Percentiles rank a stretch among this genome's conserved stretches.
Evolutionary conservation across 1,284 basidiomycete species (phyloP).

Genomic region (Somion occarium): DNA sequence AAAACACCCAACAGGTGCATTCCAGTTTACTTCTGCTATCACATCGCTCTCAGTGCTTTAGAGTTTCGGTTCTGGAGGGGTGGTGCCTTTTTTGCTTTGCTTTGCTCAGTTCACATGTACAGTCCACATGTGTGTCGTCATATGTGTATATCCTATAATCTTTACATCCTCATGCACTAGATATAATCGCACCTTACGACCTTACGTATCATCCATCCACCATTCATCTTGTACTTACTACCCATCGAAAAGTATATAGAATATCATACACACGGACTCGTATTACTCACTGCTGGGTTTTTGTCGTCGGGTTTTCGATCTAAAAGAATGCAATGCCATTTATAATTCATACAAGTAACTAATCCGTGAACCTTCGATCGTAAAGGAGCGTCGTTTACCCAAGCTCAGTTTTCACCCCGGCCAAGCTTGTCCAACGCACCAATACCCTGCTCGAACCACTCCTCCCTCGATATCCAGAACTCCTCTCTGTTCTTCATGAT

Average conservation of each 20-base stretch:
- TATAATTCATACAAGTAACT: not conserved
- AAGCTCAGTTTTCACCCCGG: conserved; percentile 50
- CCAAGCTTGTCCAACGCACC: conserved; percentile 82
- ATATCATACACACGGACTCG: too few species aligned
- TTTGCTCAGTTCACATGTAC: too few species aligned
- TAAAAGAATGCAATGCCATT: not conserved
- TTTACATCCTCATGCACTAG: not conserved
- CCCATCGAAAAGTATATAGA: not conserved
- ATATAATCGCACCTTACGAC: not conserved
- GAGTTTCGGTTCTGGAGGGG: too few species aligned
- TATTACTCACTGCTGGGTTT: too few species aligned
- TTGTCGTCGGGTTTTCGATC: too few species aligned
- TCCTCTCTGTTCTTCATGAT: conserved; percentile 96
- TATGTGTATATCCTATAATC: conserved; percentile 1
- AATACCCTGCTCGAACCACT: conserved; percentile 90
- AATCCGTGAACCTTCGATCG: not conserved
- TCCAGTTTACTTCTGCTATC: too few species aligned
- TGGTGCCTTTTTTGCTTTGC: not conserved
- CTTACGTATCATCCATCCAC: not conserved
- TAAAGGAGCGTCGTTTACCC: not conserved
- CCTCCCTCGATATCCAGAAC: conserved; percentile 93
- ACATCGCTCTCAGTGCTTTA: too few species aligned
- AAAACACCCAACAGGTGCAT: too few species aligned
- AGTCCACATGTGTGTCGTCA: not conserved
- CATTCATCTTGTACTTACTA: not conserved